A percentile compares a stretch with the other conserved stretches of the same genome.
Evolutionary conservation across 257 asterid genomes (phyloP).

Genomic region (Gynochthodes officinalis): DNA sequence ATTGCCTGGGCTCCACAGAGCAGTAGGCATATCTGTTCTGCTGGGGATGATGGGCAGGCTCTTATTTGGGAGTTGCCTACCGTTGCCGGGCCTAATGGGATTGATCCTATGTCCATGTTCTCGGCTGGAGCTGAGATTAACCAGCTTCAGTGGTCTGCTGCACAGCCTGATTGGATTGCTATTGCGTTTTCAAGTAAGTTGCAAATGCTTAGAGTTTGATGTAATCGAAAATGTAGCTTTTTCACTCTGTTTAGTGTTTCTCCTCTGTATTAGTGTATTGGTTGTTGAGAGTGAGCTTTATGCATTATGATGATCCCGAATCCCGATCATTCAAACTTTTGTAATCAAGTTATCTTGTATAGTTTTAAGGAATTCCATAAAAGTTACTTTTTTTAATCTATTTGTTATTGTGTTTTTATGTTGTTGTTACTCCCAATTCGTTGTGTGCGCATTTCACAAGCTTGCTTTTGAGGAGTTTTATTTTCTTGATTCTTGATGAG

Average conservation of each 20-base stretch:
- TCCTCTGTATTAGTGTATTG: neutral
- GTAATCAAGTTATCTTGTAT: neutral
- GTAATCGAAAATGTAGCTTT: slow-evolving; percentile 10
- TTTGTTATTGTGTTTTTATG: neutral
- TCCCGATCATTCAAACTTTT: neutral
- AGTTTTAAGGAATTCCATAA: neutral
- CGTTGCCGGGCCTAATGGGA: slow-evolving; percentile 87
- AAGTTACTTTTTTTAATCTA: neutral
- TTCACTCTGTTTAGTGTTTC: neutral
- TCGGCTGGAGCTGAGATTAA: slow-evolving; percentile 68
- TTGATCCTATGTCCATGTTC: slow-evolving; percentile 80
- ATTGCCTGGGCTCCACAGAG: slow-evolving; percentile 97
- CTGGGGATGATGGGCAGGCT: slow-evolving; percentile 85
- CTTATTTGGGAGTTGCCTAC: slow-evolving; percentile 91
- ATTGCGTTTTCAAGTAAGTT: slow-evolving; percentile 76
- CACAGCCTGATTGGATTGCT: slow-evolving; percentile 85
- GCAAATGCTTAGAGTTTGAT: slow-evolving; percentile 88
- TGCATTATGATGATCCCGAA: neutral
- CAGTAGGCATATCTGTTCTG: slow-evolving; percentile 75
- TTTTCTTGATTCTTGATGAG: neutral
- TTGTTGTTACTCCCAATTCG: neutral
- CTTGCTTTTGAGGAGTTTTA: neutral
- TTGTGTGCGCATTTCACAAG: neutral
- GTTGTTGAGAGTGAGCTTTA: neutral
- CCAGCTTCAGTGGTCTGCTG: slow-evolving; percentile 90